Evolutionary conservation across 83 land plant species (phyloP).

Genomic region (Larix sibirica): DNA sequence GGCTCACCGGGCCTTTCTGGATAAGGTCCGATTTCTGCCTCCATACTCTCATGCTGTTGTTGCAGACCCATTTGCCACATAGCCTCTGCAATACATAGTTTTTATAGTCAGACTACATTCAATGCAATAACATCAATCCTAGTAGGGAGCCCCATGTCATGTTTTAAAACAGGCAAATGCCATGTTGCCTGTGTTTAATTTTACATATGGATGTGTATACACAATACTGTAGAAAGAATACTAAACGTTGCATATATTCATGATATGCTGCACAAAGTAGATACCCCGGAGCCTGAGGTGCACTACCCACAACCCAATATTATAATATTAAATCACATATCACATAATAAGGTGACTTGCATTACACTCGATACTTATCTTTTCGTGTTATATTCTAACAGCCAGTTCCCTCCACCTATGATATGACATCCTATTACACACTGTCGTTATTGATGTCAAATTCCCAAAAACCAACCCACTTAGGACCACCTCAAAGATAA

Average conservation of each 20-base stretch:
- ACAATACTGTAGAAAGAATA: not conserved
- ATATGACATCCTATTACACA: not conserved
- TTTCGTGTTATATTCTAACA: no score
- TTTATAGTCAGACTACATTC: not conserved
- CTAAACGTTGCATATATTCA: no score
- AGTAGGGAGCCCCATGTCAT: not conserved
- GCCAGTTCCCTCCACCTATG: not conserved
- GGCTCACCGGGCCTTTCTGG: slow-evolving; percentile 85
- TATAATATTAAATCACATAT: no score
- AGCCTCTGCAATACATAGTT: slow-evolving; percentile 41
- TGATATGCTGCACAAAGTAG: no score
- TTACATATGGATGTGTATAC: not conserved
- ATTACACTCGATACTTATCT: no score
- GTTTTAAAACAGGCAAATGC: not conserved
- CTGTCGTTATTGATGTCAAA: no score
- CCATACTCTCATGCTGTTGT: slow-evolving; percentile 22
- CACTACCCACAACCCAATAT: no score
- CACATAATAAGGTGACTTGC: no score
- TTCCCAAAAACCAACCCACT: not conserved
- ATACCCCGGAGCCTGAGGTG: no score
- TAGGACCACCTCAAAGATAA: not conserved
- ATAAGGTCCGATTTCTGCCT: slow-evolving; percentile 57
- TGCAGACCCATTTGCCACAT: slow-evolving; percentile 70
- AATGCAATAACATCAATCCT: not conserved
- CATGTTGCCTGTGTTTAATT: not conserved